These are phyloP conservation scores for Mycena olivaceomarginata DNA, from an alignment of 768 basidiomycete genomes.

Conservation along the genomic window DNA sequence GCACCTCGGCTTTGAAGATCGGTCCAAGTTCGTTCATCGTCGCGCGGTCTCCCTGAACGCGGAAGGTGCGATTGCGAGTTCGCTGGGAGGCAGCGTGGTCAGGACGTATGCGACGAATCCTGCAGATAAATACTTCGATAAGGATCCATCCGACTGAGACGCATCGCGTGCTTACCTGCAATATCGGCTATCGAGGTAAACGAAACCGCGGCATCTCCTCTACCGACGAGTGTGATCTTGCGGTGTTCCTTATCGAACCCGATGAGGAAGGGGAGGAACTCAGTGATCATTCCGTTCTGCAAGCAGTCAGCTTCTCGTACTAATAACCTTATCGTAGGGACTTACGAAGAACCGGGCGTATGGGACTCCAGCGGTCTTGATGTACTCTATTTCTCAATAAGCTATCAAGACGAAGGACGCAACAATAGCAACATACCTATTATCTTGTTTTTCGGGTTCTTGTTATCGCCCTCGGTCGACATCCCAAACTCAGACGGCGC, in stretches of 20 bases:
- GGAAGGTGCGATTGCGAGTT: conserved; percentile 56
- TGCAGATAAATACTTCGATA: conserved; percentile 24
- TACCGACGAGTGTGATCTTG: conserved; percentile 44
- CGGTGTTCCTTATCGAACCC: conserved; percentile 35
- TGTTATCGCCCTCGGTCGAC: conserved; percentile 12
- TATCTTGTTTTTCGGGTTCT: conserved; percentile 20
- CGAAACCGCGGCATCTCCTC: conserved; percentile 46
- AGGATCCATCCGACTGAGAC: too few relatives aligned
- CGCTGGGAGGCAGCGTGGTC: conserved; percentile 51
- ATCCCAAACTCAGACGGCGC: conserved; percentile 18
- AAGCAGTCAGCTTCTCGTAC: not conserved
- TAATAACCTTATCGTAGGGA: not conserved
- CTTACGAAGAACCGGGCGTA: conserved; percentile 48
- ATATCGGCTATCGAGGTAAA: conserved; percentile 50
- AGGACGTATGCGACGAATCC: conserved; percentile 59
- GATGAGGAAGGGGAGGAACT: conserved; percentile 50
- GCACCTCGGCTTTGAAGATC: conserved; percentile 45
- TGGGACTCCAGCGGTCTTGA: conserved; percentile 40
- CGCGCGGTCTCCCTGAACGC: conserved; percentile 57
- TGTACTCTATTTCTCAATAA: conserved; percentile 20
- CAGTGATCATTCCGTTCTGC: conserved; percentile 47
- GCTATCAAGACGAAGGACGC: not conserved
- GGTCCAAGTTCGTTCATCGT: conserved; percentile 50
- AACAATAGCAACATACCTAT: not conserved
- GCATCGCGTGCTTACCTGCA: conserved; percentile 27